A percentile compares a stretch with the other conserved stretches of the same genome.
Conservation (phyloP, 2,329 filamentous ascomycete genomes). For the Penicillium concentricum region DNA sequence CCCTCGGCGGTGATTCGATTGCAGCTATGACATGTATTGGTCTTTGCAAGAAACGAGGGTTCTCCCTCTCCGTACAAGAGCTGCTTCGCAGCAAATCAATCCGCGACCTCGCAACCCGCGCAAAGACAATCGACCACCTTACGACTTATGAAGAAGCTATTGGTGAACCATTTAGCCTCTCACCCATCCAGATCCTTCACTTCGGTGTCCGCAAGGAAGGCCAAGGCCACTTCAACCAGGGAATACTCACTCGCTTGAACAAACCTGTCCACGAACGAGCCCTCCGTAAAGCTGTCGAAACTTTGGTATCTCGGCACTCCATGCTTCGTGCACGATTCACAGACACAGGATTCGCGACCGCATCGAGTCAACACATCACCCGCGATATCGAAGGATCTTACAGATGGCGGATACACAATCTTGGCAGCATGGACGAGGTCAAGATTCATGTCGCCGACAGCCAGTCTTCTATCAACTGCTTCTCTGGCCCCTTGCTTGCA, state of each 20-base stretch:
- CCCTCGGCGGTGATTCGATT: slow-evolving; percentile 51
- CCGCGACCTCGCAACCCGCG: slow-evolving; percentile 33
- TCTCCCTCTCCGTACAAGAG: slow-evolving; percentile 50
- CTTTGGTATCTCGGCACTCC: slow-evolving; percentile 35
- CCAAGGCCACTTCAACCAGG: slow-evolving; percentile 41
- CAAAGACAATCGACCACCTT: slow-evolving; percentile 31
- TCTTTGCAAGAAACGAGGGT: slow-evolving; percentile 46
- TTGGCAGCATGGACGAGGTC: slow-evolving; percentile 19
- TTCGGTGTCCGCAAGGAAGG: slow-evolving; percentile 35
- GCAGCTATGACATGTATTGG: slow-evolving; percentile 52
- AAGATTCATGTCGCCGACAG: slow-evolving; percentile 29
- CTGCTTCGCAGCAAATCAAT: slow-evolving; percentile 51
- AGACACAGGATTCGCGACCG: slow-evolving; percentile 14
- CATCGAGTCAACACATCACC: slow-evolving; percentile 32
- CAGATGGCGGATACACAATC: slow-evolving; percentile 23
- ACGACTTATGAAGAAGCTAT: slow-evolving; percentile 35
- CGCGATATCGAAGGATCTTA: slow-evolving; percentile 31
- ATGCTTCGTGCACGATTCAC: slow-evolving; percentile 40
- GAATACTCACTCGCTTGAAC: slow-evolving; percentile 35
- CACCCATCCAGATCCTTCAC: slow-evolving; percentile 41
- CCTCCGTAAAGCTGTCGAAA: slow-evolving; percentile 31
- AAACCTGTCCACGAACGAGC: slow-evolving; percentile 22
- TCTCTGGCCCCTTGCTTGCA: slow-evolving; percentile 42
- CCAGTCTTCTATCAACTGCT: slow-evolving; percentile 35
- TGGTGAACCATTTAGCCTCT: slow-evolving; percentile 34